Evolutionary conservation across 2,329 filamentous ascomycete species (phyloP).

Genomic region (Thelonectria discophora): DNA sequence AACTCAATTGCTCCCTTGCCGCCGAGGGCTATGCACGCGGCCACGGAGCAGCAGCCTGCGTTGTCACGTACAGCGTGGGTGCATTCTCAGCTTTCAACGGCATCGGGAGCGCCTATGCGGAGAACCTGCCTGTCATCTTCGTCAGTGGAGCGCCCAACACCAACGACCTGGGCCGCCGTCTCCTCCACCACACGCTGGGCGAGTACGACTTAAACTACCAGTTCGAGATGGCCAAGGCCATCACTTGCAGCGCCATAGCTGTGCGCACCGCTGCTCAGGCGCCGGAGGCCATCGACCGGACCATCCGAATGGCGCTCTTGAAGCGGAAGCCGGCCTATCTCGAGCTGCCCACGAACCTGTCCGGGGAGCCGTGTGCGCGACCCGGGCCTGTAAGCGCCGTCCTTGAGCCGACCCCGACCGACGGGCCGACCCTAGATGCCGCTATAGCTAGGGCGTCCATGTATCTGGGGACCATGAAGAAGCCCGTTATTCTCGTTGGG

Average conservation of each 20-base stretch:
- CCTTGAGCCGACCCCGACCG: too few species aligned
- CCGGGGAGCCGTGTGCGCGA: too few species aligned
- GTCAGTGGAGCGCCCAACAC: constrained; percentile 15
- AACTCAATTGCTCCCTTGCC: too few species aligned
- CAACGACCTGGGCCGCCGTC: too few species aligned
- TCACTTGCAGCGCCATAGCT: constrained; percentile 44
- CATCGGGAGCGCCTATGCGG: constrained; percentile 21
- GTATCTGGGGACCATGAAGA: constrained; percentile 13
- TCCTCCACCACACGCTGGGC: too few species aligned
- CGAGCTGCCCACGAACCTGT: too few species aligned
- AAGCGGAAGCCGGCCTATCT: too few species aligned
- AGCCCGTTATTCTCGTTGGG: constrained; percentile 21
- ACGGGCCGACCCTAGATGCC: not conserved
- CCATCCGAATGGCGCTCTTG: constrained; percentile 20
- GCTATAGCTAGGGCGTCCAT: constrained; percentile 12
- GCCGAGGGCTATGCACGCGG: too few species aligned
- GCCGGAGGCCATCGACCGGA: constrained; percentile 27
- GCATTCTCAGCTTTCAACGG: constrained; percentile 27
- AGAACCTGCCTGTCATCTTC: constrained; percentile 26
- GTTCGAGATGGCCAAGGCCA: constrained; percentile 45
- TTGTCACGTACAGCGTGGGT: constrained; percentile 30
- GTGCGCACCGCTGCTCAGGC: constrained; percentile 40
- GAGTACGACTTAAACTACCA: constrained; percentile 38
- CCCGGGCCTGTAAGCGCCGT: too few species aligned
- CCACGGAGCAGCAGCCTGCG: constrained; percentile 5